Percentiles rank a stretch among this genome's conserved stretches.
Conservation (phyloP, 495 filamentous ascomycete species). For the Oleoguttula mirabilis region DNA sequence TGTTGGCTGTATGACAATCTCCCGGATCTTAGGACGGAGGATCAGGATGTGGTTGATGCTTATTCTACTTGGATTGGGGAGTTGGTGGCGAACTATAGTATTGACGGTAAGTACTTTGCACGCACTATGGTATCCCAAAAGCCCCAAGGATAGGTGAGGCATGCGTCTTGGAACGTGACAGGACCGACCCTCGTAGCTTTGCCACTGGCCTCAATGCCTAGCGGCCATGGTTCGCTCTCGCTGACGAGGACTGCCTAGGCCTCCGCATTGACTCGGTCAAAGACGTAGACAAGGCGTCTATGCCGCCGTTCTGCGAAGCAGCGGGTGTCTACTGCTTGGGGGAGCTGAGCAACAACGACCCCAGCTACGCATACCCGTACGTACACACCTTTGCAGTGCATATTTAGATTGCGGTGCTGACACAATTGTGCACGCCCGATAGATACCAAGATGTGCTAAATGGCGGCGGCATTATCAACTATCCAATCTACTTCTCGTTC, state of each 20-base stretch:
- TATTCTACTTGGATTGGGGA: conserved; percentile 53
- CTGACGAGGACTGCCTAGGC: no score
- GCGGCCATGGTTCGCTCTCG: no score
- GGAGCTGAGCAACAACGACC: conserved; percentile 18
- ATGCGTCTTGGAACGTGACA: no score
- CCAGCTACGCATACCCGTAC: neutral
- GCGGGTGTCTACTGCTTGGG: conserved; percentile 61
- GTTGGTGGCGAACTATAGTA: conserved; percentile 51
- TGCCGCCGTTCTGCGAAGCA: conserved; percentile 47
- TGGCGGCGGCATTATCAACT: conserved; percentile 56
- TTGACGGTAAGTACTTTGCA: no score
- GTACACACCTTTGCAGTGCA: no score
- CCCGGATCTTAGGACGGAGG: conserved; percentile 54
- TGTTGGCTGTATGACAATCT: conserved; percentile 37
- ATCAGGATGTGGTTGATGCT: conserved; percentile 39
- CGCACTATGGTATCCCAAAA: no score
- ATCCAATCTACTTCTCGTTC: conserved; percentile 52
- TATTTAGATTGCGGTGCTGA: no score
- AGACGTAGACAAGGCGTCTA: conserved; percentile 60
- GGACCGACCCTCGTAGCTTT: no score
- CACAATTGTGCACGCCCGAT: no score
- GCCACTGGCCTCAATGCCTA: no score
- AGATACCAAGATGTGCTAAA: conserved; percentile 52
- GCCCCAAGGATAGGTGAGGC: no score
- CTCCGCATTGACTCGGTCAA: conserved; percentile 64